Conservation (phyloP, 148 eudicot species). For the Selenicereus undatus region DNA sequence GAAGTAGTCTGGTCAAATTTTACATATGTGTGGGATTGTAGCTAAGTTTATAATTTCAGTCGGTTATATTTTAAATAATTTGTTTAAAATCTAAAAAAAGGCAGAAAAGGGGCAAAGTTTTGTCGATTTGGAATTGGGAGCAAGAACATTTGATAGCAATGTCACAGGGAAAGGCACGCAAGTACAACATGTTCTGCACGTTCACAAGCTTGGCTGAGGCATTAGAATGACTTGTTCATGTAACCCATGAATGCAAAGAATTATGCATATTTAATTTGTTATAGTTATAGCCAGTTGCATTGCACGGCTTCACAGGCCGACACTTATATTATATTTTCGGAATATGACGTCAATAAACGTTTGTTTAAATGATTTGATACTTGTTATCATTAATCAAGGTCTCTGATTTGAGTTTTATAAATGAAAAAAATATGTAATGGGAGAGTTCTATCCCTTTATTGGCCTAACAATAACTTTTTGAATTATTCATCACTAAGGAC, state of each 20-base stretch:
- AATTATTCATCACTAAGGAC: too few species aligned
- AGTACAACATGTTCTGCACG: neutral
- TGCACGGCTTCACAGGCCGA: constrained; percentile 2
- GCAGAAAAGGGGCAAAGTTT: neutral
- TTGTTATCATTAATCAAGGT: too few species aligned
- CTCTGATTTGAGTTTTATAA: too few species aligned
- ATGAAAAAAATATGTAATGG: too few species aligned
- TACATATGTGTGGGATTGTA: too few species aligned
- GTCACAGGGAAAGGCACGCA: neutral
- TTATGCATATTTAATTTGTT: neutral
- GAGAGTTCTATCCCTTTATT: too few species aligned
- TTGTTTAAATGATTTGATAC: too few species aligned
- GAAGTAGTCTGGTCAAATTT: too few species aligned
- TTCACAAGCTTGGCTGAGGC: neutral
- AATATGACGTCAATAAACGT: too few species aligned
- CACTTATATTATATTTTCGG: neutral
- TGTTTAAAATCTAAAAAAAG: too few species aligned
- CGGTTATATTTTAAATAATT: neutral
- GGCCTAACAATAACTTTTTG: too few species aligned
- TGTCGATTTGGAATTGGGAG: neutral
- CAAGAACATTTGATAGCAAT: neutral
- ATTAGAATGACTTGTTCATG: neutral
- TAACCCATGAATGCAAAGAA: neutral
- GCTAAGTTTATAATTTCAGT: too few species aligned
- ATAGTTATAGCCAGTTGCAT: constrained; percentile 18